Percentiles rank a stretch among this genome's conserved stretches.
These are phyloP conservation scores for Cudoniella acicularis DNA, from an alignment of 495 filamentous ascomycete genomes.

Conservation along the genomic window DNA sequence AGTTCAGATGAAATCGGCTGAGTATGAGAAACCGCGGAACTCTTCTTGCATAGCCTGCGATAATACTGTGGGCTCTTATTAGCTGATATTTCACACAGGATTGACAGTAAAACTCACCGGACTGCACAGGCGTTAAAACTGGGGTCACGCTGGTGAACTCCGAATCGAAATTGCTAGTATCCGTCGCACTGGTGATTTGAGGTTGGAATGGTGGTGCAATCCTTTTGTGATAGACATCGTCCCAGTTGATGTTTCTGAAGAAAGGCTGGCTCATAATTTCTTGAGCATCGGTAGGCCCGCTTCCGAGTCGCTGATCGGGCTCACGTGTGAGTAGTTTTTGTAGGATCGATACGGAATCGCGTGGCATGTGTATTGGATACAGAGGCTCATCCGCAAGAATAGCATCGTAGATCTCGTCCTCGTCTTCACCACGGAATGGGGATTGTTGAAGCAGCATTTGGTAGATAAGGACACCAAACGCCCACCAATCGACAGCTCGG, in stretches of 20 bases:
- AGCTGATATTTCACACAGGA: slow-evolving; percentile 21
- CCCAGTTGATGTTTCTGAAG: slow-evolving; percentile 97
- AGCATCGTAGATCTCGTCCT: slow-evolving; percentile 99
- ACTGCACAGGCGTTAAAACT: slow-evolving; percentile 94
- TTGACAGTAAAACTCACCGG: slow-evolving; percentile 60
- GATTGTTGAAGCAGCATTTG: slow-evolving; percentile 99
- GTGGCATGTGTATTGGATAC: slow-evolving; percentile 98
- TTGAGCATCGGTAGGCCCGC: slow-evolving; percentile 95
- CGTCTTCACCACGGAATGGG: slow-evolving; percentile 97
- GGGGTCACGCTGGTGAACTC: slow-evolving; percentile 99
- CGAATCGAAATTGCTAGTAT: slow-evolving; percentile 98
- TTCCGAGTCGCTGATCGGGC: slow-evolving; percentile 86
- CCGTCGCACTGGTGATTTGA: slow-evolving; percentile 81
- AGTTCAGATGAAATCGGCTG: slow-evolving; percentile 28
- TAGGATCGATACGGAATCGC: slow-evolving; percentile 94
- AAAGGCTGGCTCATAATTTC: slow-evolving; percentile 99
- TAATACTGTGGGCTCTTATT: slow-evolving; percentile 59
- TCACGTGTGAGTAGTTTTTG: slow-evolving; percentile 97
- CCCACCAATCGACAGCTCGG: slow-evolving; percentile 99
- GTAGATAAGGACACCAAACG: slow-evolving; percentile 99
- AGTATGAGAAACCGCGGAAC: slow-evolving; percentile 97
- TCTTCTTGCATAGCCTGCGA: slow-evolving; percentile 99
- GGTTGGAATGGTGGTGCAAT: slow-evolving; percentile 86
- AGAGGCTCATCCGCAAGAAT: slow-evolving; percentile 97
- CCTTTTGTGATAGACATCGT: slow-evolving; percentile 94